Evolutionary conservation across 306 rosid genomes (phyloP).

Genomic region (Comarum palustre): DNA sequence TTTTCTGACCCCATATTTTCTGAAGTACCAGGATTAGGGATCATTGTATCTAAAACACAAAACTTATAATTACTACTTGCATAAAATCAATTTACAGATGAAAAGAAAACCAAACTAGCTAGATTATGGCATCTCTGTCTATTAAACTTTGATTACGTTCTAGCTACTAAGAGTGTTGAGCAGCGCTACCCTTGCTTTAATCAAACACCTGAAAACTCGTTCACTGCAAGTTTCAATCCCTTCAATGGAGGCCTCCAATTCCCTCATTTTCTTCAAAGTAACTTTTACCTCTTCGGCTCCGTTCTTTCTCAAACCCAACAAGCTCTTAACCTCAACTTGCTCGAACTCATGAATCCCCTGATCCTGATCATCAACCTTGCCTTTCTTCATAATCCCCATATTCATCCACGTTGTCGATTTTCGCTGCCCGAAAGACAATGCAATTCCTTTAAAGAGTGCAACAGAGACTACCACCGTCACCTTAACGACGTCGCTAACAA

Average conservation of each 20-base stretch:
- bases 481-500: slow-evolving; percentile 46
- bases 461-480: slow-evolving; percentile 56
- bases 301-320: slow-evolving; percentile 46
- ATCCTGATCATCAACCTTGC: not conserved
- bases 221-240: slow-evolving; percentile 49
- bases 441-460: slow-evolving; percentile 51
- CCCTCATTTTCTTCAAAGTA: slow-evolving; percentile 60
- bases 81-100: not conserved
- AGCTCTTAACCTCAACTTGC: slow-evolving; percentile 17
- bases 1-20: too few species aligned
- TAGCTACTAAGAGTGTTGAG: slow-evolving; percentile 52
- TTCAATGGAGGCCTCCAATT: slow-evolving; percentile 42
- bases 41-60: not conserved
- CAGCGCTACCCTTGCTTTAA: slow-evolving; percentile 59
- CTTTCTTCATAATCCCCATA: slow-evolving; percentile 20
- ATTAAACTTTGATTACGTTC: not conserved
- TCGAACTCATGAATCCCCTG: slow-evolving; percentile 47
- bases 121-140: not conserved
- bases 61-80: not conserved
- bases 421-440: slow-evolving; percentile 35
- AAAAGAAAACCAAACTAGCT: not conserved
- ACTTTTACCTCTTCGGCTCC: slow-evolving; percentile 53
- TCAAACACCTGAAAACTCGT: slow-evolving; percentile 63
- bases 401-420: slow-evolving; percentile 36
- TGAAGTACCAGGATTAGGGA: too few species aligned